Evolutionary conservation across 2,329 filamentous ascomycete genomes (phyloP).

Genomic region (Phaeosphaeriaceae sp.): DNA sequence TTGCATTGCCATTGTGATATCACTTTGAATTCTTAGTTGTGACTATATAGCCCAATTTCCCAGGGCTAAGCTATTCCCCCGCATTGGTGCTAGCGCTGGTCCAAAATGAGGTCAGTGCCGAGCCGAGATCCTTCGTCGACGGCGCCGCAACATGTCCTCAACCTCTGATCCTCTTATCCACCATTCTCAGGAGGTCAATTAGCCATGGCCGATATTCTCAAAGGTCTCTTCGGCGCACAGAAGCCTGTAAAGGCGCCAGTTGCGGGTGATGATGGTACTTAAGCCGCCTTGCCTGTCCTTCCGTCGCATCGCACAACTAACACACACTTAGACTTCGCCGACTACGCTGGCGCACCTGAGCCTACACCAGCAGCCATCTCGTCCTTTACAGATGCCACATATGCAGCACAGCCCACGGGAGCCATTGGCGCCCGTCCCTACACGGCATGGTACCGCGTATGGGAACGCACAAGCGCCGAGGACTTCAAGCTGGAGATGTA

Average conservation of each 20-base stretch:
- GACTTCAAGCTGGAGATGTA: constrained; percentile 90
- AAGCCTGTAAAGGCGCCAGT: constrained; percentile 64
- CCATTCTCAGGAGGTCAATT: constrained; percentile 23
- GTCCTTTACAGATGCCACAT: constrained; percentile 46
- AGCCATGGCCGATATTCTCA: constrained; percentile 62
- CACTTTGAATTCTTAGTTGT: too few species aligned
- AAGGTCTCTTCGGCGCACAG: constrained; percentile 72
- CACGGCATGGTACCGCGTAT: constrained; percentile 96
- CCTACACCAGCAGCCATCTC: constrained; percentile 61
- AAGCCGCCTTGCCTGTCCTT: constrained; percentile 1
- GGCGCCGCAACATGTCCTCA: constrained; percentile 25
- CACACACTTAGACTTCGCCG: constrained; percentile 77
- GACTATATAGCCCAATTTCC: not conserved
- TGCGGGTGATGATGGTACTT: constrained; percentile 69
- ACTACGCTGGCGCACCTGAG: constrained; percentile 82
- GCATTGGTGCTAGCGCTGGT: constrained; percentile 32
- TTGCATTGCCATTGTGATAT: not conserved
- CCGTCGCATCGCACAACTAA: constrained; percentile 3
- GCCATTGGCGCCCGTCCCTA: constrained; percentile 65
- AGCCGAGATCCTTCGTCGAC: constrained; percentile 28
- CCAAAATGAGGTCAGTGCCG: constrained; percentile 36
- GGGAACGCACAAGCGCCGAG: constrained; percentile 81
- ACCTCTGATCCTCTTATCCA: constrained; percentile 25
- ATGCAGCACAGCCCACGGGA: constrained; percentile 46
- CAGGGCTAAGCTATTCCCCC: constrained; percentile 21